Percentiles rank a stretch among this genome's conserved stretches.
These are phyloP conservation scores for Salvia rosmarinus DNA, from an alignment of 257 asterid species.

Conservation along the genomic window DNA sequence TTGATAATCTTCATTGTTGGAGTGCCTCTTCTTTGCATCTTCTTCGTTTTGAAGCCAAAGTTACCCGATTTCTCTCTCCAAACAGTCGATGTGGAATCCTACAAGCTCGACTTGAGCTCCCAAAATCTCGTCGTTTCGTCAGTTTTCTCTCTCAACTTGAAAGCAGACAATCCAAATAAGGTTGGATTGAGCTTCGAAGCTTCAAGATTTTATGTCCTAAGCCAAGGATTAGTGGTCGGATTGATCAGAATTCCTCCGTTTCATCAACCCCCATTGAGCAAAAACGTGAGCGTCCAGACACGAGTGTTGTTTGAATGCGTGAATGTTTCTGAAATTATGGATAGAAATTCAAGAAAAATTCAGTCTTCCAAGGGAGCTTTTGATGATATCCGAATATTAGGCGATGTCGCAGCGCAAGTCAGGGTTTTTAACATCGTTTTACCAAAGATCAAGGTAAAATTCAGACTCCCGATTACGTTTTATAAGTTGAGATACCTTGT, in stretches of 20 bases:
- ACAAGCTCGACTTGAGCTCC: conserved; percentile 44
- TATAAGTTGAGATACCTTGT: neutral
- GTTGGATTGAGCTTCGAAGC: conserved; percentile 55
- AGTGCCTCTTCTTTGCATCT: conserved; percentile 35
- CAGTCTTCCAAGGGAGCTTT: conserved; percentile 32
- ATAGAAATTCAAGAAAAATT: conserved; percentile 35
- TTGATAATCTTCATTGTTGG: conserved; percentile 39
- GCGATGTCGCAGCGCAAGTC: conserved; percentile 54
- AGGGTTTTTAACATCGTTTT: conserved; percentile 41
- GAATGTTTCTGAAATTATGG: conserved; percentile 48
- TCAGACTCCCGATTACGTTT: no score
- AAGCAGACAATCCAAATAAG: conserved; percentile 60
- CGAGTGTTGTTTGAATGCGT: conserved; percentile 43
- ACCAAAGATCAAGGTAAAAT: conserved; percentile 52
- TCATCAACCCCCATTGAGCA: conserved; percentile 69
- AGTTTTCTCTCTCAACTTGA: conserved; percentile 42
- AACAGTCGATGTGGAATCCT: conserved; percentile 48
- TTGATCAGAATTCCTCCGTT: conserved; percentile 57
- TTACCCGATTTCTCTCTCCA: conserved; percentile 58
- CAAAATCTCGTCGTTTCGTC: conserved; percentile 52
- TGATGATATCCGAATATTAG: conserved; percentile 50
- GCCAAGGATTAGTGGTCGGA: conserved; percentile 62
- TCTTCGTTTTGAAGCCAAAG: conserved; percentile 55
- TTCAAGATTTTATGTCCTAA: conserved; percentile 50
- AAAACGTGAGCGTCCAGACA: conserved; percentile 49